Conservation (phyloP, 1,139 yeast genomes). For the Pichia sp. region DNA sequence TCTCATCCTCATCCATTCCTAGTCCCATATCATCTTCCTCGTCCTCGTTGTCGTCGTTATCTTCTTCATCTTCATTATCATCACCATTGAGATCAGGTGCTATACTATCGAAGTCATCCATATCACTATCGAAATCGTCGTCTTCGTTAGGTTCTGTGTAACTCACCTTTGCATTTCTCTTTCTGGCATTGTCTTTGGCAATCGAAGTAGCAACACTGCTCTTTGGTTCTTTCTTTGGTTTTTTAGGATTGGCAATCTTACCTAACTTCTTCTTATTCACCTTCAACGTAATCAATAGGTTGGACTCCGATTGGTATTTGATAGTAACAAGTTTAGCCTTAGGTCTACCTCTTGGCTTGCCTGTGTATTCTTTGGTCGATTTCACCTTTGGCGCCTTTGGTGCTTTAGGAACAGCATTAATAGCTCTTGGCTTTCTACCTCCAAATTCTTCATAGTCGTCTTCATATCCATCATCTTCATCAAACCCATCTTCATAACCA, state of each 20-base stretch:
- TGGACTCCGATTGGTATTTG: background rate
- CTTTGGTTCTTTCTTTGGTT: background rate
- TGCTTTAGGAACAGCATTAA: no score
- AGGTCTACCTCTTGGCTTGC: background rate
- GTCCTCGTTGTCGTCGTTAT: conserved; percentile 13
- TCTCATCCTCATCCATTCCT: conserved; percentile 11
- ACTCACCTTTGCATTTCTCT: conserved; percentile 8
- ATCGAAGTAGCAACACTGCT: background rate
- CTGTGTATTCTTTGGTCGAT: background rate
- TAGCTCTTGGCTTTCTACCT: conserved; percentile 12
- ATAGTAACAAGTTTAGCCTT: background rate
- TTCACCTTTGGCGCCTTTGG: no score
- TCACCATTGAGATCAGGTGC: conserved; percentile 1
- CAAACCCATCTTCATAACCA: conserved; percentile 17
- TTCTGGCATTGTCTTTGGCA: background rate
- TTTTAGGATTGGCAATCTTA: background rate
- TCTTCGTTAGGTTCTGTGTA: conserved; percentile 24
- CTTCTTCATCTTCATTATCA: conserved; percentile 10
- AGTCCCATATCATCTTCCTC: conserved; percentile 15
- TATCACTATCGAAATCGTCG: conserved; percentile 14
- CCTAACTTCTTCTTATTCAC: conserved; percentile 7
- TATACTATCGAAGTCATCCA: background rate
- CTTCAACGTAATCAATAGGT: background rate
- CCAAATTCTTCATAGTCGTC: conserved; percentile 18
- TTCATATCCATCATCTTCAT: conserved; percentile 15